Base-by-base conservation (phyloP, 1,284 basidiomycete genomes). In the Caloboletus firmus region DNA sequence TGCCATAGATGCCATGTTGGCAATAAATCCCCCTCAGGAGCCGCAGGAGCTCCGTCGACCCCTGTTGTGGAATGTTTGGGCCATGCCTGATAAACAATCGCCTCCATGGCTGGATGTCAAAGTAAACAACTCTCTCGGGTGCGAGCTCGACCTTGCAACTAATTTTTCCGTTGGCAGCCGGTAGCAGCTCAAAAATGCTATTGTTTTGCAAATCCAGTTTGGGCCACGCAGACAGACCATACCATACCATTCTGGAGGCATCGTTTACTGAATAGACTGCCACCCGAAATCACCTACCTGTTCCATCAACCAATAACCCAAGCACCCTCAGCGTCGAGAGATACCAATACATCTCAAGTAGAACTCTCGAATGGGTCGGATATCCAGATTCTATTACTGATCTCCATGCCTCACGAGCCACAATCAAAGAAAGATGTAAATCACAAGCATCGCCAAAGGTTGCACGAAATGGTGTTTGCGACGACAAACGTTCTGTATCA, bases 251-350 rank as follows among this genome's bases (percentile, higher is more conserved):
- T 59, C 35, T 72, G 69, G 68, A 62, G 53, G 46, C 57, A 45
- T 44, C 48, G 41, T 34, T 11, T 69, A 42, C 10, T 51, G 20
- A 4, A 49, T 36, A 35, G 28, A 13, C 20, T 66, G 12, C 71
- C 67, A 0, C 67, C 44, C 3, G 67, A 69, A 51, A 59, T 69
- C 48, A 49, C 45, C 1, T 69, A 72, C 42, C 50, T 72, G 40
- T 72, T 72, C 50, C 47, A 31, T 24, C 51, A 5, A 7, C 69
- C 66, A 5, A 45, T 53, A 15, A 44, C 60, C 5, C 51, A 56
- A 8, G 15, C 24, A 26, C 34, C 45, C 20, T n/a, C 36, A 41
- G 36, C 26, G 34, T 22, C 51, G 12, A 41, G n/a, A 20, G 41
- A 57, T 45, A 28, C 42, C 36, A n/a, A 47, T 13, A 34, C 18